These are phyloP conservation scores for Carex kokanica DNA, from an alignment of 176 grass and related monocot species.

Conservation along the genomic window DNA sequence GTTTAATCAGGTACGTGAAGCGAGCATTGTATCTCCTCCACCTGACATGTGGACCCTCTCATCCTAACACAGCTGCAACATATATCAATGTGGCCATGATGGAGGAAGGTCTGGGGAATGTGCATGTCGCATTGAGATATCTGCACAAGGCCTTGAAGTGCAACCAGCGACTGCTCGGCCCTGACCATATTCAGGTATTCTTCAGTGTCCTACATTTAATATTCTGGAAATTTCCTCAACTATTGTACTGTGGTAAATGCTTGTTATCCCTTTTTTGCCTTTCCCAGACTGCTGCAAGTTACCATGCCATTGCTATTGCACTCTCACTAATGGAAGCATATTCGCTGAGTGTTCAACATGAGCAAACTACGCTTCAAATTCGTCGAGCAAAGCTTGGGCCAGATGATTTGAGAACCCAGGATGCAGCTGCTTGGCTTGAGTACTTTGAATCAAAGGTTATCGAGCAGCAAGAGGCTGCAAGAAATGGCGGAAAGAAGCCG, in stretches of 20 bases:
- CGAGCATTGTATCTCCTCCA: constrained; percentile 98
- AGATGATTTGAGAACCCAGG: constrained; percentile 97
- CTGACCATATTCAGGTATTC: constrained; percentile 96
- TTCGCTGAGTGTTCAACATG: constrained; percentile 99
- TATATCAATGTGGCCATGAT: constrained; percentile 99
- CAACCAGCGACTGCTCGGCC: constrained; percentile 92
- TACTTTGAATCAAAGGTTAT: constrained; percentile 99
- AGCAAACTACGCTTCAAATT: constrained; percentile 98
- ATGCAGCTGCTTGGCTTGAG: constrained; percentile 99
- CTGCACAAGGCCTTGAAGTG: constrained; percentile 99
- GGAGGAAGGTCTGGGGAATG: constrained; percentile 99
- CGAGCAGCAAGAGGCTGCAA: constrained; percentile 95
- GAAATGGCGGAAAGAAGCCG: constrained; percentile 91
- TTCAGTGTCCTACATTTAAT: constrained; percentile 1
- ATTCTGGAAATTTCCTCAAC: not conserved
- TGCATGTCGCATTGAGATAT: constrained; percentile 98
- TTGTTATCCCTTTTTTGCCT: constrained; percentile 31
- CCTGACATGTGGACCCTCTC: constrained; percentile 96
- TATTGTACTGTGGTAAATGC: constrained; percentile 6
- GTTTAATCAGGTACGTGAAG: constrained; percentile 91
- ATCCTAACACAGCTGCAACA: constrained; percentile 99
- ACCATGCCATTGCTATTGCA: constrained; percentile 99
- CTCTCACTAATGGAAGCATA: constrained; percentile 99
- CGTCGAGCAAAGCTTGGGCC: constrained; percentile 92
- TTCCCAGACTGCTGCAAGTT: constrained; percentile 91